Conservation (phyloP, 208 protist genomes). For the Acanthamoeba castellanii region DNA sequence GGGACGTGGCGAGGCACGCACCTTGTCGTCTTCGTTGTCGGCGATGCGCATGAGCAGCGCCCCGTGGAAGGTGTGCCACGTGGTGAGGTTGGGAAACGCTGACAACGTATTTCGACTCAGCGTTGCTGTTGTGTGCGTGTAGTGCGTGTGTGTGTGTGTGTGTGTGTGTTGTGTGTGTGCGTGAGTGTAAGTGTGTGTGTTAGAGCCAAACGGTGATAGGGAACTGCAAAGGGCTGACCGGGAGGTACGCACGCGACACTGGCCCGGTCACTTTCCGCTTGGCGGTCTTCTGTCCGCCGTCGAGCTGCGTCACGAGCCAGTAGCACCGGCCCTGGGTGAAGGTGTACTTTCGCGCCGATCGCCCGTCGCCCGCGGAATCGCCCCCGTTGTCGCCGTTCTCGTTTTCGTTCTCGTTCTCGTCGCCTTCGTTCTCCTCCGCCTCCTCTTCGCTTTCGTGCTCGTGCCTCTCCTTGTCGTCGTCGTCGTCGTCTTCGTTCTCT, state of each 20-base stretch:
- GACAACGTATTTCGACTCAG: not conserved
- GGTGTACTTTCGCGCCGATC: conserved; percentile 14
- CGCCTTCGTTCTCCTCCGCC: not conserved
- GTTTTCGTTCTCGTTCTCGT: not conserved
- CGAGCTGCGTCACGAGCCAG: conserved; percentile 50
- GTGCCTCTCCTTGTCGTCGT: not conserved
- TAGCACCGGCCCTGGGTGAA: conserved; percentile 56
- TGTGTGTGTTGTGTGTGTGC: not conserved
- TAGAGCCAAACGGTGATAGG: not conserved
- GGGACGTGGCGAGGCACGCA: not conserved
- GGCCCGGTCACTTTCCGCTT: not conserved
- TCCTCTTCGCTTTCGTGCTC: not conserved
- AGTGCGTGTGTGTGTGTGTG: too few species aligned
- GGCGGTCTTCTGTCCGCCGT: not conserved
- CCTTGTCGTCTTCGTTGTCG: conserved; percentile 69
- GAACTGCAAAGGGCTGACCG: not conserved
- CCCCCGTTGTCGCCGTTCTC: not conserved
- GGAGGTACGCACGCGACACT: not conserved
- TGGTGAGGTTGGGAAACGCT: not conserved
- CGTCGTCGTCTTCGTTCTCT: conserved; percentile 12
- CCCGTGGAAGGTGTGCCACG: conserved; percentile 43
- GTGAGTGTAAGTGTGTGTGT: too few species aligned
- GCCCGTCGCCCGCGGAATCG: conserved; percentile 22
- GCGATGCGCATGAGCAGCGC: conserved; percentile 20
- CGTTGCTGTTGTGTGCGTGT: not conserved